Evolutionary conservation across 78 protist species (phyloP).

Genomic region (Polysphondylium violaceum): DNA sequence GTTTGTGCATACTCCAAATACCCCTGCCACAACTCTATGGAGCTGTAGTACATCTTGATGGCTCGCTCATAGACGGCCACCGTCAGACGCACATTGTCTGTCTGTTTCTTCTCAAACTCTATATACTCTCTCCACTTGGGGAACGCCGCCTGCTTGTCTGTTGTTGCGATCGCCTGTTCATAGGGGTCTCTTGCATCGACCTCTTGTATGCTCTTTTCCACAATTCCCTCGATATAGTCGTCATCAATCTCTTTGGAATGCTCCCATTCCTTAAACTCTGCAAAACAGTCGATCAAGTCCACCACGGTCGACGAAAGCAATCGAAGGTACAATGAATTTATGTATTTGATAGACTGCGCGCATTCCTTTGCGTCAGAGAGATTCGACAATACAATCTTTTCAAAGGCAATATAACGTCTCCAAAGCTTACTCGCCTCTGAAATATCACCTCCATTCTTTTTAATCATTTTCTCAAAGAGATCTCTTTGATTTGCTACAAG

Average conservation of each 20-base stretch:
- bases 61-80: constrained; percentile 32
- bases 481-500: constrained; percentile 28
- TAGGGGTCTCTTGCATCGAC: not conserved
- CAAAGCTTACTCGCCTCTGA: constrained; percentile 12
- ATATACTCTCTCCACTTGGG: constrained; percentile 57
- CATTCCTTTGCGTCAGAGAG: not conserved
- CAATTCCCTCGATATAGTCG: no score
- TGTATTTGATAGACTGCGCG: not conserved
- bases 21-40: constrained; percentile 3
- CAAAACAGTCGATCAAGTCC: not conserved
- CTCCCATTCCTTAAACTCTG: constrained; percentile 48
- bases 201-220: constrained; percentile 26
- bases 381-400: constrained; percentile 1
- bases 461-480: constrained; percentile 8
- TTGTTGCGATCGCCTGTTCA: not conserved
- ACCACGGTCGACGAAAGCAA: constrained; percentile 4
- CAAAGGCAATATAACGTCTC: constrained; percentile 37
- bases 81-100: not conserved
- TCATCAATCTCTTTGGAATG: no score
- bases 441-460: constrained; percentile 3
- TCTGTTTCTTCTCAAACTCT: constrained; percentile 11
- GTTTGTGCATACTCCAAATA: constrained; percentile 3
- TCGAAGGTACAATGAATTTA: constrained; percentile 25
- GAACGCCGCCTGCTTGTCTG: not conserved
- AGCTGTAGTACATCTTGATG: not conserved